phyloP scores from a whole-genome alignment of 495 filamentous ascomycete species.

The Penicillium turbatum region DNA sequence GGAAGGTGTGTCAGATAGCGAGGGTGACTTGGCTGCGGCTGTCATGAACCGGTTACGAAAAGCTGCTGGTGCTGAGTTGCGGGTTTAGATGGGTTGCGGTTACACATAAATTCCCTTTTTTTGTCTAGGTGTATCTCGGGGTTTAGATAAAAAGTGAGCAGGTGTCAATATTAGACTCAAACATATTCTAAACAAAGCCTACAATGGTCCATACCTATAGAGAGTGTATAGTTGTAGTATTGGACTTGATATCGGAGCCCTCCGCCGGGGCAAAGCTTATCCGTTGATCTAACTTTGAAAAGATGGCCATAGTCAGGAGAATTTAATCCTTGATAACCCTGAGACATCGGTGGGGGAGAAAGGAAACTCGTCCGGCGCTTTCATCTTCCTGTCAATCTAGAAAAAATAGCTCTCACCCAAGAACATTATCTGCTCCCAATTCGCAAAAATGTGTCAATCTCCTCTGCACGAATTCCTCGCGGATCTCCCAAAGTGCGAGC shows the following conservation, averaged over 20 bases:
- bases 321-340: neutral
- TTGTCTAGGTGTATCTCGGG: neutral
- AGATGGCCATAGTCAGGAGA: neutral
- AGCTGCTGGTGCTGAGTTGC: conserved; percentile 59
- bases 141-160: neutral
- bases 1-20: conserved; percentile 74
- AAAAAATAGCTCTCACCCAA: too few relatives aligned
- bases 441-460: conserved; percentile 33
- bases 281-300: neutral
- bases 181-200: neutral
- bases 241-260: conserved; percentile 13
- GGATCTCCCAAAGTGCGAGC: conserved; percentile 72
- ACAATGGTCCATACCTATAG: neutral
- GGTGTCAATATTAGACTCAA: conserved; percentile 6
- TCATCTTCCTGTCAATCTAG: neutral
- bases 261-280: conserved; percentile 9
- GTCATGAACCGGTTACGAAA: conserved; percentile 95
- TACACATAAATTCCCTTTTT: conserved; percentile 1
- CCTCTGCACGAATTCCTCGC: conserved; percentile 55
- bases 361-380: conserved; percentile 1
- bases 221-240: neutral
- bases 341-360: conserved; percentile 8
- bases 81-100: conserved; percentile 25
- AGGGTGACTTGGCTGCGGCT: conserved; percentile 80
- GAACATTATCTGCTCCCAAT: neutral